phyloP scores from a whole-genome alignment of 257 asterid genomes.

The Gentiana dahurica region DNA sequence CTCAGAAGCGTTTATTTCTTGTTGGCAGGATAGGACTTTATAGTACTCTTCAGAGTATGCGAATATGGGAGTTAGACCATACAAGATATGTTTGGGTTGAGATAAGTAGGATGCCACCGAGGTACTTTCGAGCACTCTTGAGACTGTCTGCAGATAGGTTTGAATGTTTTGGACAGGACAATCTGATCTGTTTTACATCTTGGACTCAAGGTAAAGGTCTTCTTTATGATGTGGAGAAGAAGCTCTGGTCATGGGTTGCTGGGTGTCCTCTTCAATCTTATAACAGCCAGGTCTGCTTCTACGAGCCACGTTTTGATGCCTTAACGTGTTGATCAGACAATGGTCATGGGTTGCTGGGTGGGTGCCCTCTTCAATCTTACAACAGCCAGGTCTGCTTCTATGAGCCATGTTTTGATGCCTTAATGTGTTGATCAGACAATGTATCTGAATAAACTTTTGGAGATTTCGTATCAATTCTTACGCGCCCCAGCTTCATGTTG shows the following conservation, averaged over 20 bases:
- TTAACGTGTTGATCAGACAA: slow-evolving; percentile 22
- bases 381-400: slow-evolving; percentile 96
- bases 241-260: slow-evolving; percentile 95
- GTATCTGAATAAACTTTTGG: too few species aligned
- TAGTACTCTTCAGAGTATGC: slow-evolving; percentile 89
- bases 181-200: slow-evolving; percentile 88
- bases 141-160: slow-evolving; percentile 94
- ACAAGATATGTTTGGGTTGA: slow-evolving; percentile 71
- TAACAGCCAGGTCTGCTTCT: slow-evolving; percentile 95
- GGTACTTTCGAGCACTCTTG: slow-evolving; percentile 81
- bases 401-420: slow-evolving; percentile 95
- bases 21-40: slow-evolving; percentile 94
- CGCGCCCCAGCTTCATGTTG: too few species aligned
- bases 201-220: slow-evolving; percentile 98
- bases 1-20: slow-evolving; percentile 69
- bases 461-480: too few species aligned
- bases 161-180: slow-evolving; percentile 97
- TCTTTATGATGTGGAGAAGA: slow-evolving; percentile 85
- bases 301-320: slow-evolving; percentile 96
- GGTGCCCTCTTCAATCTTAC: slow-evolving; percentile 74
- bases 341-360: slow-evolving; percentile 98
- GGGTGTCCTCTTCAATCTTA: slow-evolving; percentile 88
- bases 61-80: slow-evolving; percentile 98
- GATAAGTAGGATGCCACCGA: slow-evolving; percentile 88
- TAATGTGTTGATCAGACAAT: slow-evolving; percentile 21